Evolutionary conservation across 352 stramenopile species (phyloP), one percentile per base, ranked within the genome.

Genomic region (Poterioochromonas sp.): DNA sequence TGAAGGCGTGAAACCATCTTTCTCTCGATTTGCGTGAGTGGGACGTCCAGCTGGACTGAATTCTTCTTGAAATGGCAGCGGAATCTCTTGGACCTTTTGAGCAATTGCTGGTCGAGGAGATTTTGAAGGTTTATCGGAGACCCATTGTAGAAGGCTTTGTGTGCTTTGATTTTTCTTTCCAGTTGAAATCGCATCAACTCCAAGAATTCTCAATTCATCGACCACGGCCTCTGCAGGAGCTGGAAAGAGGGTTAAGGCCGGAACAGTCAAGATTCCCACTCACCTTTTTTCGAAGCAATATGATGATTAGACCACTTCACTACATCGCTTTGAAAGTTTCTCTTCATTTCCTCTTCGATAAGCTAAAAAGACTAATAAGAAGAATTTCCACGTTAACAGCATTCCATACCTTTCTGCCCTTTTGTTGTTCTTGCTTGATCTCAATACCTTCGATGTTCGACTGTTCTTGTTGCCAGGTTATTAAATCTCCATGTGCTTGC

Each of bases 1-100:
- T 26, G 47, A 26, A 26, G 26, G 47, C 47, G 15, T 15, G 15
- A 26, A 15, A 15, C 15, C 47, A 26, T 15, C 47, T 26, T 15
- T 26, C 47, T 58, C 47, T 15, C 26, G 47, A 15, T 58, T 15
- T 26, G 47, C 47, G 15, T 58, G 29, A 68, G 11, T 11, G 20
- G 44, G 44, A 18, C 58, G 5, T 29, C 58, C 58, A 8, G 58
- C 58, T 32, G 58, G 34, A 39, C 5, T 8, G 12, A 68, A 12
- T 35, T 68, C 58, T 5, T 68, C 58, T 68, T 68, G 58, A 68
- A 68, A 68, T 8, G 34, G 58, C 58, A 53, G 20, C 8, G 20
- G 20, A 53, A 53, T 20, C 8, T 53, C 44, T 20, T 8, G 20
- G 44, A 20, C 20, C 8, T 8, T 53, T 8, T 20, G 20, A 53